These are phyloP conservation scores for Platanthera guangdongensis DNA, from an alignment of 106 monocot species.

Conservation along the genomic window DNA sequence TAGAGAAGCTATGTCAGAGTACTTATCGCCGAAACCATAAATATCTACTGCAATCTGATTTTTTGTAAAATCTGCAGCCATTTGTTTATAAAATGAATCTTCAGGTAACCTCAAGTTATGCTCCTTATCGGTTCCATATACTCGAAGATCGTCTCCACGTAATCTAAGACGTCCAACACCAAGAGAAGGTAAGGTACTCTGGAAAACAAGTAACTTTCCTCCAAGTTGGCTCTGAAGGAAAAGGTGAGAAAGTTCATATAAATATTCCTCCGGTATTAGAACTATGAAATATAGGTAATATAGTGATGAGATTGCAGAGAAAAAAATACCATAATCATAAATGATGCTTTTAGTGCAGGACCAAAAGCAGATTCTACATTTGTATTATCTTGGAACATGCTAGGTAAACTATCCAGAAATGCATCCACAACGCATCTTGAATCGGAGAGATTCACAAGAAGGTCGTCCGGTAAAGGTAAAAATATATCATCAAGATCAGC, in stretches of 20 bases:
- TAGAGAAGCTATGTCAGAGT: conserved; percentile 84
- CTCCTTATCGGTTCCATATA: conserved; percentile 91
- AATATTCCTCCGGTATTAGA: neutral
- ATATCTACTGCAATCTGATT: conserved; percentile 83
- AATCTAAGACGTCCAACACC: conserved; percentile 78
- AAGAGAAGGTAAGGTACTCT: conserved; percentile 86
- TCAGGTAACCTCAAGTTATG: conserved; percentile 66
- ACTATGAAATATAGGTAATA: neutral
- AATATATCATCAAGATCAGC: conserved; percentile 94
- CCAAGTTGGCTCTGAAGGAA: conserved; percentile 79
- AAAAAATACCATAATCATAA: conserved; percentile 81
- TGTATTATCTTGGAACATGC: conserved; percentile 82
- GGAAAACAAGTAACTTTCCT: conserved; percentile 83
- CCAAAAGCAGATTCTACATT: conserved; percentile 94
- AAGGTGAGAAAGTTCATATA: conserved; percentile 1
- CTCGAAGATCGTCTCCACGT: conserved; percentile 82
- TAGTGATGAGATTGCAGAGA: neutral
- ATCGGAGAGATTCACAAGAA: conserved; percentile 90
- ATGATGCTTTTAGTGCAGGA: conserved; percentile 91
- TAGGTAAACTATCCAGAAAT: conserved; percentile 80
- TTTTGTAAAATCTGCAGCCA: conserved; percentile 97
- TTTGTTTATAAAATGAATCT: conserved; percentile 97
- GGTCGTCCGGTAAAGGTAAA: conserved; percentile 93
- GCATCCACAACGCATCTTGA: conserved; percentile 86
- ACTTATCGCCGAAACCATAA: conserved; percentile 73